Conservation (phyloP, 805 yeast species). For the Cyberlindnera amylophila region DNA sequence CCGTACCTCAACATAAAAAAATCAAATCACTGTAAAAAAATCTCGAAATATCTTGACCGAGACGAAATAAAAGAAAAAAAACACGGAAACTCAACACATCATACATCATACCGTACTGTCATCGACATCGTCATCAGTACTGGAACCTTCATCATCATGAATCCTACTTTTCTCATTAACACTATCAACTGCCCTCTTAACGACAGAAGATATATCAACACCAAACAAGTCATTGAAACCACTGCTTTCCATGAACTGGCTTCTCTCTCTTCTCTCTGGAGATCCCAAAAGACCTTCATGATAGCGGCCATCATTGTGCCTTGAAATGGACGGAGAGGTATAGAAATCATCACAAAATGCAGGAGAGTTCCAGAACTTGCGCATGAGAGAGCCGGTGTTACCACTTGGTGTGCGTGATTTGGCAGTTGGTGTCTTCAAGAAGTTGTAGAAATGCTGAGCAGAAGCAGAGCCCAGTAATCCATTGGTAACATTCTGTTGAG, state of each 20-base stretch:
- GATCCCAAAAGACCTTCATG: conserved; percentile 33
- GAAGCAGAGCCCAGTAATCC: conserved; percentile 11
- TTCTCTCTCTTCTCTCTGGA: conserved; percentile 26
- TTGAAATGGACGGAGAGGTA: conserved; percentile 42
- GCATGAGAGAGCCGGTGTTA: conserved; percentile 37
- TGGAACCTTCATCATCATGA: conserved; percentile 7
- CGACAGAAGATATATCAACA: conserved; percentile 50
- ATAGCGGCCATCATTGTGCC: conserved; percentile 29
- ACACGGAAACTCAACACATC: neutral
- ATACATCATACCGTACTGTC: neutral
- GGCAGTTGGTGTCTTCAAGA: conserved; percentile 30
- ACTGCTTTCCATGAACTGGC: conserved; percentile 17
- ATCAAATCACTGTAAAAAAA: neutral
- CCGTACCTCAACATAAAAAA: neutral
- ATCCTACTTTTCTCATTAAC: conserved; percentile 2
- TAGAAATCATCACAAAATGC: conserved; percentile 65
- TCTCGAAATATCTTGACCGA: too few species aligned
- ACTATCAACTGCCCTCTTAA: conserved; percentile 40
- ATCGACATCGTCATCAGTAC: conserved; percentile 16
- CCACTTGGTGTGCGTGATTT: conserved; percentile 26
- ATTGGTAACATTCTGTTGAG: conserved; percentile 12
- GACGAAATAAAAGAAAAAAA: neutral
- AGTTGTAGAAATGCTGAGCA: conserved; percentile 18
- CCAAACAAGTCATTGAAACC: conserved; percentile 46
- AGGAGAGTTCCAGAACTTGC: conserved; percentile 62